Base-by-base conservation (phyloP, 768 basidiomycete genomes). In the Phylloporus arenicola region DNA sequence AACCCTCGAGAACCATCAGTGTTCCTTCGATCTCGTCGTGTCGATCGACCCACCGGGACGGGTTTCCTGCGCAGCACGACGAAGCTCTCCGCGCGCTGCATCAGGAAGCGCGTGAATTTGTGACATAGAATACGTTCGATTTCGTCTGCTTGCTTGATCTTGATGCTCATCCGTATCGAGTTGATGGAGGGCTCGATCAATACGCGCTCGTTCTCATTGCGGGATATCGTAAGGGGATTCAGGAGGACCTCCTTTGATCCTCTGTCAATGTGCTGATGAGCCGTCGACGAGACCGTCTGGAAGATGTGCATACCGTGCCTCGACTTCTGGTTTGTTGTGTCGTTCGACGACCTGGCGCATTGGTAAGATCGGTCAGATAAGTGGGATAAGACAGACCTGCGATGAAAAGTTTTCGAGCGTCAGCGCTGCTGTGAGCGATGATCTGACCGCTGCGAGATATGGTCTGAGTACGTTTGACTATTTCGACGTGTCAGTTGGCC, bases 121-220 rank as follows among this genome's bases (percentile, higher is more conserved):
- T 97, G 91, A 66, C 94, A 96, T 34, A 99, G 75, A 60, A 98
- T 96, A 45, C 88, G 82, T 65, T 99, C 96, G 54, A 97, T 95
- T 73, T 99, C 96, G 70, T 99, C 96, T 30, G 96, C 93, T 68
- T 99, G 96, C 69, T 99, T 99, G 68, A 99, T 97, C 75, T 86
- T 92, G 73, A 99, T 98, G 70, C 88, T 92, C 51, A 99, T 77
- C 37, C 96, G 85, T 67, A 98, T 90, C 2, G 93, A 95, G 73
- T 99, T 99, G 72, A 98, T 83, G 2, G 92, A 93, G 2, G 96
- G 88, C 69, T 99, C 96, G 71, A 99, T 92, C 59, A 99, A 75
- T 60, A 98, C 96, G 53, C 89, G 86, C 67, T 99, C 96, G 61
- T 93, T 90, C 73, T 97, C 93, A 68, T 96, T 97, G 59, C 96